phyloP scores from a whole-genome alignment of 139 green algal species.

The Tetraselmis striata region DNA sequence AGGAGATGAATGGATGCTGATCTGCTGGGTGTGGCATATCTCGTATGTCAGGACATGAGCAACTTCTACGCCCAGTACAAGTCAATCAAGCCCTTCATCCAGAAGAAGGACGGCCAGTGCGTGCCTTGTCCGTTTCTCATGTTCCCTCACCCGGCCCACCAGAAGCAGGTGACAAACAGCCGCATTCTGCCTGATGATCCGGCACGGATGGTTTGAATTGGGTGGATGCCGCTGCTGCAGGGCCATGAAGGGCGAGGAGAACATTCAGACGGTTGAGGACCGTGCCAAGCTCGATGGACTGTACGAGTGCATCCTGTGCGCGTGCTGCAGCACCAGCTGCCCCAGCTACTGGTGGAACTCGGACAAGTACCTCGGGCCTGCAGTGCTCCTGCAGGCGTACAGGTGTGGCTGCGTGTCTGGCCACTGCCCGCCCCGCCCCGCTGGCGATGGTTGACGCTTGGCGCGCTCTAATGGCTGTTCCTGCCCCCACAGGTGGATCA shows the following conservation, averaged over 20 bases:
- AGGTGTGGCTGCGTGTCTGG: slow-evolving; percentile 36
- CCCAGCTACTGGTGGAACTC: slow-evolving; percentile 97
- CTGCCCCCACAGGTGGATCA: slow-evolving; percentile 68
- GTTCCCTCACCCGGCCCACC: not conserved
- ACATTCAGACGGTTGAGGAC: slow-evolving; percentile 82
- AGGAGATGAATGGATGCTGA: too few relatives aligned
- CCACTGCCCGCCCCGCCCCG: not conserved
- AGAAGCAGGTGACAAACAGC: too few relatives aligned
- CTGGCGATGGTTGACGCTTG: too few relatives aligned
- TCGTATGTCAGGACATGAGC: slow-evolving; percentile 91
- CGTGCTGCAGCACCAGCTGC: slow-evolving; percentile 95
- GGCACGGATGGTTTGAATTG: too few relatives aligned
- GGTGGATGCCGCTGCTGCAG: not conserved
- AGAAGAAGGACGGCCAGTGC: slow-evolving; percentile 54
- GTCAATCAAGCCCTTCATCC: slow-evolving; percentile 93
- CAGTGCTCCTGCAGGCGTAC: slow-evolving; percentile 91
- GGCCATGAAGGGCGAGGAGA: slow-evolving; percentile 60
- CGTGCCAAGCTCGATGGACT: slow-evolving; percentile 92
- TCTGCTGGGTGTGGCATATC: too few relatives aligned
- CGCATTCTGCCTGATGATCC: too few relatives aligned
- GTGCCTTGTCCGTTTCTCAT: not conserved
- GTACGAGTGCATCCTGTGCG: slow-evolving; percentile 99
- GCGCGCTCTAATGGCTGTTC: not conserved
- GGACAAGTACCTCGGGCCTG: slow-evolving; percentile 98
- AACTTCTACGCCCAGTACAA: slow-evolving; percentile 99